These are phyloP conservation scores for Hibiscus syriacus DNA, from an alignment of 345 rosid genomes.

Conservation along the genomic window DNA sequence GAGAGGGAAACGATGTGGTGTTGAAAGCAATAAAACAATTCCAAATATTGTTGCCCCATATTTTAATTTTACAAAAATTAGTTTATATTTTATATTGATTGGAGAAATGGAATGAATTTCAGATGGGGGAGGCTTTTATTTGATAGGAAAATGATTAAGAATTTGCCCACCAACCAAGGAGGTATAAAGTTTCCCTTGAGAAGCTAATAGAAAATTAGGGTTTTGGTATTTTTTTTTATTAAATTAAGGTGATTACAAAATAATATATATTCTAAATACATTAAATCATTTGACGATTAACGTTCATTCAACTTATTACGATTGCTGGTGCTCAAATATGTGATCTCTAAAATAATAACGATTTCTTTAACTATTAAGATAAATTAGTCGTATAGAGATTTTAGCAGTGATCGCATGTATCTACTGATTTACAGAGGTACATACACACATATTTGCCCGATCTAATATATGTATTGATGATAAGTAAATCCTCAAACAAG, in stretches of 20 bases:
- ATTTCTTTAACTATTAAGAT: too few relatives aligned
- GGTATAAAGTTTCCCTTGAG: neutral
- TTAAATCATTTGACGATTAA: too few relatives aligned
- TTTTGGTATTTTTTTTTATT: too few relatives aligned
- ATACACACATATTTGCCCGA: conserved; percentile 16
- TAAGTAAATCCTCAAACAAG: too few relatives aligned
- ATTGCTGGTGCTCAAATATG: too few relatives aligned
- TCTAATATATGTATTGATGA: too few relatives aligned
- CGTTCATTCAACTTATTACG: too few relatives aligned
- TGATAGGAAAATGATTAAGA: conserved; percentile 2
- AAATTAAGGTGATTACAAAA: too few relatives aligned
- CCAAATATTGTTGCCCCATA: neutral
- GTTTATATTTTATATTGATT: neutral
- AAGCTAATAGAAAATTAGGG: neutral
- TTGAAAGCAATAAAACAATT: neutral
- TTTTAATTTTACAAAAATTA: conserved; percentile 7
- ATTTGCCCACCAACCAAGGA: conserved; percentile 17
- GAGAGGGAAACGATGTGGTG: neutral
- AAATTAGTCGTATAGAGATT: too few relatives aligned
- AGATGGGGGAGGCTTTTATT: neutral
- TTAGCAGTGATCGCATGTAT: neutral
- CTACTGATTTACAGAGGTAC: conserved; percentile 1
- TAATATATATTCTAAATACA: too few relatives aligned
- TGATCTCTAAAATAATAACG: too few relatives aligned
- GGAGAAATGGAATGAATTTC: conserved; percentile 11